Conservation (phyloP, 2,329 filamentous ascomycete species). For the Exophiala sideris region DNA sequence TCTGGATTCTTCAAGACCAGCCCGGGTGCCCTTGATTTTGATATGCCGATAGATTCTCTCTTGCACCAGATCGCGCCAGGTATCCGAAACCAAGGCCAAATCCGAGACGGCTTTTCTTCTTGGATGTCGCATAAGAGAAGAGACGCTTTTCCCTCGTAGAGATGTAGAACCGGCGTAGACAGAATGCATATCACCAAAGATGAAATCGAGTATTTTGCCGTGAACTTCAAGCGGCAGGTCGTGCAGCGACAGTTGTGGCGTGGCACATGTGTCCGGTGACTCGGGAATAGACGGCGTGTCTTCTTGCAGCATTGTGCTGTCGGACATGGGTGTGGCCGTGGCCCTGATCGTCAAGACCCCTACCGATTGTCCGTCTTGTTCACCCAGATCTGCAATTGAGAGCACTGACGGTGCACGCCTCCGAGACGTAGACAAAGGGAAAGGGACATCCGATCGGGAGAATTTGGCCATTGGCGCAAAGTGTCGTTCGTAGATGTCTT, state of each 20-base stretch:
- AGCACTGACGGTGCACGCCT: slow-evolving; percentile 24
- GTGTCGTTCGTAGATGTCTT: slow-evolving; percentile 20
- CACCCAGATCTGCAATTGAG: slow-evolving; percentile 12
- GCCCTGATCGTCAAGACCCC: slow-evolving; percentile 22
- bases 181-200: slow-evolving; percentile 67
- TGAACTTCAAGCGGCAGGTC: slow-evolving; percentile 67
- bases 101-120: slow-evolving; percentile 65
- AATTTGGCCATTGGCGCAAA: slow-evolving; percentile 17
- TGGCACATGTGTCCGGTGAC: background rate
- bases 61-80: slow-evolving; percentile 68
- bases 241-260: slow-evolving; percentile 14
- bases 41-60: slow-evolving; percentile 71
- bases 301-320: background rate
- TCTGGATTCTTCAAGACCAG: slow-evolving; percentile 59
- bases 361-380: slow-evolving; percentile 22
- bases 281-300: background rate
- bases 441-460: slow-evolving; percentile 24
- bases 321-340: slow-evolving; percentile 4
- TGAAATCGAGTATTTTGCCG: slow-evolving; percentile 66
- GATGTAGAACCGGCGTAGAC: slow-evolving; percentile 55
- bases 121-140: slow-evolving; percentile 60
- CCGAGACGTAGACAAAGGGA: slow-evolving; percentile 25
- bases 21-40: slow-evolving; percentile 68
- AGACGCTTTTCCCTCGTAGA: slow-evolving; percentile 59
- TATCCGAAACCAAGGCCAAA: slow-evolving; percentile 55